Evolutionary conservation across 192 early-diverging fungal species (phyloP), one percentile per base, ranked within the genome.

Genomic region (Geosiphon pyriformis): DNA sequence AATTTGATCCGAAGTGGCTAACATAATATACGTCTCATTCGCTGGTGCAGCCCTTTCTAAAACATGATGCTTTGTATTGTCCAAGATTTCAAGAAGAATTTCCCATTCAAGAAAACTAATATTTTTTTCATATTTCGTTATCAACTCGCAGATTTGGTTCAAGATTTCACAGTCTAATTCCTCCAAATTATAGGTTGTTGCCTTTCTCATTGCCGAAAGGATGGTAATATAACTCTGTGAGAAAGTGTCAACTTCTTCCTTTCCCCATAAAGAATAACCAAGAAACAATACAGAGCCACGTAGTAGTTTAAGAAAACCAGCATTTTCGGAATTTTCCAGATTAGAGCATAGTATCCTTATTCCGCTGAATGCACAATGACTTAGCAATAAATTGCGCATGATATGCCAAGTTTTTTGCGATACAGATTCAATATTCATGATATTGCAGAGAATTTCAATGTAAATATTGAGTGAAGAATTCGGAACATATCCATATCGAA

Each of bases 331-430:
- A 46, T 51, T 49, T 29, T 80, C 76, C 26, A 87, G 42, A 48
- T 81, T 79, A 27, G 80, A 72, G 61, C 82, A 88, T 18, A 90
- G 56, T 1, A 77, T 75, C 49, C 77, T 69, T 23, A 85, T 82
- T 1, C 82, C 72, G 27, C 72, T 81, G n/a, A 83, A 80, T 0
- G 82, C 84, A 56, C 80, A 82, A 46, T 87, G 86, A 30, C 83
- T 85, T 48, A 75, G 77, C 59, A 88, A 70, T 32, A 90, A 66
- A 69, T 88, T 87, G 25, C 74, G 71, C 66, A 87, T 83, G 51
- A 87, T 83, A 29, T 74, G 68, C 85, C 84, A 87, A 29, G 70
- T 59, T 57, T 70, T 30, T 74, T 73, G 59, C 55, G 65, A 66
- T 68, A 74, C 1, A n/a, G 52, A n/a, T 74, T 67, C 29, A 63